Base-by-base conservation (phyloP, 2,329 filamentous ascomycete species). In the Neofusicoccum kwambonambiense region DNA sequence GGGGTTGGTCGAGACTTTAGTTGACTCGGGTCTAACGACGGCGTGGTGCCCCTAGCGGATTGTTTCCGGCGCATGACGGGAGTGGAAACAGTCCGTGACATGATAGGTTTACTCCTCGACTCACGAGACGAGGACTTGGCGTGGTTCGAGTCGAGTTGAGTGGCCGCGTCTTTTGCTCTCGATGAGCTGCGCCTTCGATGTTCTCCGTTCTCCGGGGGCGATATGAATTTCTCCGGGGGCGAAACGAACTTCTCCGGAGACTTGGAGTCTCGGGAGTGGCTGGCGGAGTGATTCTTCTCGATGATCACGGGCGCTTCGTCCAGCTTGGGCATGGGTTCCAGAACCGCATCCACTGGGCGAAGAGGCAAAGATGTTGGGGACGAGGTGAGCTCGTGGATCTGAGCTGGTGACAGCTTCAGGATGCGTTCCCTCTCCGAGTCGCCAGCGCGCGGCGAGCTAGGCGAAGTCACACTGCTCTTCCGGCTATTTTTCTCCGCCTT, bases 321-420 rank as follows among this genome's bases (percentile, higher is more conserved):
- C 22, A 65, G 39, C n/a, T 12, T 51, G 9, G 54, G 63, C 45
- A 61, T 37, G 19, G 78, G 75, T 64, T 78, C 77, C 4, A 70
- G 68, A 19, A 80, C 76, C 4, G 73, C 75, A 5, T 76, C 71
- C 8, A 78, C 77, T 13, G 79, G 72, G 34, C 81, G 80, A 42
- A 84, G 71, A 3, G 84, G 82, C n/a, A 86, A 77, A 47, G 83
- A 86, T 15, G 83, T 78, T 8, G 84, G 82, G 12, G 84, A 84
- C 15, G 80, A 77, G 5, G 83, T 84, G 47, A 87, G 78, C 50
- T 85, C 83, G 47, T 84, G 79, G 2, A 87, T 82, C 71, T 86
- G 80, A 45, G 79, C 79, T 2, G 82, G 80, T 3, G 84, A 86
- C 35, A 87, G 74, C 69, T 84, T 87, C 65, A 84, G 72, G 3